Percentiles rank a stretch among this genome's conserved stretches.
Evolutionary conservation across 192 early-diverging fungal species (phyloP).

Genomic region (Kappamyces sp.): DNA sequence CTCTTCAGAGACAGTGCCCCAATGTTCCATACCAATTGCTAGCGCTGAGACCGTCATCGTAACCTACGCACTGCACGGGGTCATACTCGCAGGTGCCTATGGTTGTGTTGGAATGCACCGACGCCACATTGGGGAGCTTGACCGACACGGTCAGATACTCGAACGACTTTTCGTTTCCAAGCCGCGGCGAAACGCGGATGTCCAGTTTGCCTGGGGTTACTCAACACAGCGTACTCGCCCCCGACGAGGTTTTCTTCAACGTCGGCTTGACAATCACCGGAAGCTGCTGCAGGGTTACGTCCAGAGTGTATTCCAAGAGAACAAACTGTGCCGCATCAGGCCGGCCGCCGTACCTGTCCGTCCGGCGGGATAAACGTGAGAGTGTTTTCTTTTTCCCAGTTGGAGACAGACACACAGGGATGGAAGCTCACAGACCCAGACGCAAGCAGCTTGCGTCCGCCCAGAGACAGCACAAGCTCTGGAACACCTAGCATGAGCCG

Average conservation of each 20-base stretch:
- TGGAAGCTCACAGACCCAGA: constrained; percentile 72
- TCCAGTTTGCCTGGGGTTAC: constrained; percentile 55
- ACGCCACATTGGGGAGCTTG: background rate
- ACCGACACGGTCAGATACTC: constrained; percentile 50
- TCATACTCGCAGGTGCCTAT: background rate
- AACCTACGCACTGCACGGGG: background rate
- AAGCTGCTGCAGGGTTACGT: constrained; percentile 2
- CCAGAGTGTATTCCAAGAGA: constrained; percentile 70
- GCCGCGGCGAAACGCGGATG: constrained; percentile 57
- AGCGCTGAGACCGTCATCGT: background rate
- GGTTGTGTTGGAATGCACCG: background rate
- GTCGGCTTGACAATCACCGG: constrained; percentile 3
- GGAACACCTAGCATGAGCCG: constrained; percentile 64
- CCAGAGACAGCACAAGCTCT: constrained; percentile 70
- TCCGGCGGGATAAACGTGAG: constrained; percentile 94
- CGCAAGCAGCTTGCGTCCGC: constrained; percentile 66
- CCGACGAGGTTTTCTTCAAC: background rate
- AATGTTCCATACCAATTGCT: background rate
- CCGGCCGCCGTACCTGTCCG: constrained; percentile 65
- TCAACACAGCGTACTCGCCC: too few relatives aligned
- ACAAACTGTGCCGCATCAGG: too few relatives aligned
- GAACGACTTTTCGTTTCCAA: constrained; percentile 58
- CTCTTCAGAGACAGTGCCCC: background rate
- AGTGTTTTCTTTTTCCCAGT: constrained; percentile 71
- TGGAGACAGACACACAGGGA: constrained; percentile 68